These are phyloP conservation scores for Schizophyllum commune DNA, from an alignment of 1,284 basidiomycete genomes.

Conservation along the genomic window DNA sequence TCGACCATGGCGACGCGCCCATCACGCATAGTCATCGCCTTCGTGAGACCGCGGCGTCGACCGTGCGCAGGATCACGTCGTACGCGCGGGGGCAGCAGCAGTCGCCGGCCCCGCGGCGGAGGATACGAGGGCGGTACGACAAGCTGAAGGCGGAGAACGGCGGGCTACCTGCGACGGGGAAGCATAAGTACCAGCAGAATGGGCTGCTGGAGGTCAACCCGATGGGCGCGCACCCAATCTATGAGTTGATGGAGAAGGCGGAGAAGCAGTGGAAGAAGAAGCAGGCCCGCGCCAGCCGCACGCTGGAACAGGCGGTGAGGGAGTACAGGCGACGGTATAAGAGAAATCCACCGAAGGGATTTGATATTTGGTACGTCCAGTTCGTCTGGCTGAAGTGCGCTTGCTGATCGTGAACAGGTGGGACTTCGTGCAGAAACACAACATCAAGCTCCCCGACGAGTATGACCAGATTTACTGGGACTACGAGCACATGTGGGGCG, in stretches of 20 bases:
- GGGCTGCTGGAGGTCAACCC: slow-evolving; percentile 31
- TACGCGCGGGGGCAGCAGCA: not conserved
- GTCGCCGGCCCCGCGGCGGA: not conserved
- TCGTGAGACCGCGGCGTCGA: not conserved
- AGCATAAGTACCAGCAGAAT: slow-evolving; percentile 18
- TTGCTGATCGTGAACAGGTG: slow-evolving; percentile 33
- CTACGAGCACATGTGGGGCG: slow-evolving; percentile 48
- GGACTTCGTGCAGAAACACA: slow-evolving; percentile 44
- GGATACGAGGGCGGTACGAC: too few species aligned
- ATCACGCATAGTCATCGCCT: not conserved
- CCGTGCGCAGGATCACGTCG: not conserved
- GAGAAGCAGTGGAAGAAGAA: slow-evolving; percentile 47
- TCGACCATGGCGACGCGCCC: not conserved
- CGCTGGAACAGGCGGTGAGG: slow-evolving; percentile 42
- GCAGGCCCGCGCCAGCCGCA: slow-evolving; percentile 43
- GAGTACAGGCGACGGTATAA: slow-evolving; percentile 48
- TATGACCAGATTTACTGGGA: slow-evolving; percentile 45
- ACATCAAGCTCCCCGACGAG: slow-evolving; percentile 61
- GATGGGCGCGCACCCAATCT: slow-evolving; percentile 42
- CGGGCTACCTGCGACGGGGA: not conserved
- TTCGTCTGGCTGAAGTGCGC: not conserved
- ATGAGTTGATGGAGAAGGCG: slow-evolving; percentile 44
- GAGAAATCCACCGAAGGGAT: slow-evolving; percentile 42
- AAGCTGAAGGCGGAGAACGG: not conserved
- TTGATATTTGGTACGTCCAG: slow-evolving; percentile 40